A percentile compares a stretch with the other conserved stretches of the same genome.
Evolutionary conservation across 164 flowering plant genomes (phyloP).

Genomic region (Pachysandra terminalis): DNA sequence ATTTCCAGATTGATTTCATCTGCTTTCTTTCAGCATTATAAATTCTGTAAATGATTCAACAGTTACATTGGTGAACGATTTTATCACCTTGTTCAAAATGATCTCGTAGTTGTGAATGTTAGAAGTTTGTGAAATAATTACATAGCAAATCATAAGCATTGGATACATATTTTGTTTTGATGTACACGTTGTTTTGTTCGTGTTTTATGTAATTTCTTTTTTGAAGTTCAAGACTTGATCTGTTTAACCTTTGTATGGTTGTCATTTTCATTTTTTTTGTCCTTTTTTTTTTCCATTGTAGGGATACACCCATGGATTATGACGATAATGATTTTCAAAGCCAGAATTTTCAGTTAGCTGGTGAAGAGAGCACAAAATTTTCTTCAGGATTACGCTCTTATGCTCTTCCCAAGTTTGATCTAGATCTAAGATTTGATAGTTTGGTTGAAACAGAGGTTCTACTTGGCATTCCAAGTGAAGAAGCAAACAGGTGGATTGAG

Average conservation of each 20-base stretch:
- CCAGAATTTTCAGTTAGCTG: conserved; percentile 72
- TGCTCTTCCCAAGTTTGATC: conserved; percentile 69
- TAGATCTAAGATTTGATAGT: conserved; percentile 80
- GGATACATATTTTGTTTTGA: conserved; percentile 8
- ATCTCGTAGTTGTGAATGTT: background rate
- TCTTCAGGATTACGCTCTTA: conserved; percentile 64
- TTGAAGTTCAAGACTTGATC: background rate
- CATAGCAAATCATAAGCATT: background rate
- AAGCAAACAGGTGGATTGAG: conserved; percentile 87
- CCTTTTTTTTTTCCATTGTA: conserved; percentile 23
- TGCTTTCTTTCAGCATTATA: background rate
- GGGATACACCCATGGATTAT: conserved; percentile 92
- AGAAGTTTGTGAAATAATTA: background rate
- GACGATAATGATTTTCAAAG: conserved; percentile 83
- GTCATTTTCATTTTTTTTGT: background rate
- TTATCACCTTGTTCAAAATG: background rate
- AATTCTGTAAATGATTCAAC: background rate
- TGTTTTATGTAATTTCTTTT: no score
- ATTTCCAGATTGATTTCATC: background rate
- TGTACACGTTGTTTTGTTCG: background rate
- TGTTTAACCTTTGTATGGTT: no score
- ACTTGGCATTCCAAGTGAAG: conserved; percentile 79
- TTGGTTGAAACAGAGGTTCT: conserved; percentile 85
- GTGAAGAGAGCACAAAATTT: conserved; percentile 67
- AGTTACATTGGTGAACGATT: background rate